Evolutionary conservation across 257 asterid species (phyloP).

Genomic region (Fraxinus americana): DNA sequence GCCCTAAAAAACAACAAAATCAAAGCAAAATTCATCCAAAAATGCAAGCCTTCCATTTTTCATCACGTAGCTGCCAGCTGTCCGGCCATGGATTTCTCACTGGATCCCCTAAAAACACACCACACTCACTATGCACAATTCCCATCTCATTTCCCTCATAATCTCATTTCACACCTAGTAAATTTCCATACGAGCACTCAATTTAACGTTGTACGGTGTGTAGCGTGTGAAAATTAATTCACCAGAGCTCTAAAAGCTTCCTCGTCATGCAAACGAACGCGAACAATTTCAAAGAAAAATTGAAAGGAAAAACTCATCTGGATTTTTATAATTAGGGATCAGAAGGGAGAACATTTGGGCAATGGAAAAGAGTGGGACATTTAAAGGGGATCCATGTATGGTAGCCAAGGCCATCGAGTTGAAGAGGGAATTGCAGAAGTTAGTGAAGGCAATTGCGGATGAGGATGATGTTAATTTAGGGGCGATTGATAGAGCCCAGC

Average conservation of each 20-base stretch:
- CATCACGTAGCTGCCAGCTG: constrained; percentile 61
- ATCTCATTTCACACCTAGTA: constrained; percentile 37
- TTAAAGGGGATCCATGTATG: constrained; percentile 29
- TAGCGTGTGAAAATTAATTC: background rate
- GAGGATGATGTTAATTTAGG: constrained; percentile 34
- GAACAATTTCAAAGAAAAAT: background rate
- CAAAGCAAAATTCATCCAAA: too few species aligned
- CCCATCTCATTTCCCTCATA: constrained; percentile 2
- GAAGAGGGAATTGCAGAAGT: constrained; percentile 42
- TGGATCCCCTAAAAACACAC: background rate
- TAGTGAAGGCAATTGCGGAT: constrained; percentile 36
- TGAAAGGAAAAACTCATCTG: background rate
- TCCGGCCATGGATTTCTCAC: constrained; percentile 13
- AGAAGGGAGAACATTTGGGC: background rate
- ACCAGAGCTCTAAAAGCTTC: background rate
- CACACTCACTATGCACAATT: constrained; percentile 4
- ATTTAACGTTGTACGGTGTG: background rate
- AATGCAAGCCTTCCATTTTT: too few species aligned
- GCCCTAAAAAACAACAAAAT: too few species aligned
- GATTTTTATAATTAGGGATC: too few species aligned
- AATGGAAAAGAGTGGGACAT: constrained; percentile 65
- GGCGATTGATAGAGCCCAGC: constrained; percentile 40
- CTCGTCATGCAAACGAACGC: background rate
- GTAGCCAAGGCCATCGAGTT: constrained; percentile 37
- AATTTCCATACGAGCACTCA: background rate